These are phyloP conservation scores for Amanita subjunquillea DNA, from an alignment of 768 basidiomycete species.

Conservation along the genomic window DNA sequence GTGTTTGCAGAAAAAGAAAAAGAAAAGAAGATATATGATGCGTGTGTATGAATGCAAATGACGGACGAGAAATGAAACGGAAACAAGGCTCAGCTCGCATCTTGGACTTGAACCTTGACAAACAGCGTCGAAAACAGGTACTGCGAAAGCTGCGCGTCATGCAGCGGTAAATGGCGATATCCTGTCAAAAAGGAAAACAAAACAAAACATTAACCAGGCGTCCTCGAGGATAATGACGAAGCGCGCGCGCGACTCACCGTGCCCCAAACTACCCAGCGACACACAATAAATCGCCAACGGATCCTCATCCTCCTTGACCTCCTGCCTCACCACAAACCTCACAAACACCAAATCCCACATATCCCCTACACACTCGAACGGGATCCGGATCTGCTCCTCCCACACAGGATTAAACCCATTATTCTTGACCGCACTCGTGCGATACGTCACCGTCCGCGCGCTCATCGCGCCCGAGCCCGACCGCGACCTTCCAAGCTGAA, in stretches of 20 bases:
- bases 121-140: conserved; percentile 92
- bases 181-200: conserved; percentile 29
- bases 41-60: no score
- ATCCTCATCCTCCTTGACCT: conserved; percentile 42
- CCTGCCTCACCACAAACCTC: conserved; percentile 63
- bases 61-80: no score
- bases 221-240: conserved; percentile 2
- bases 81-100: not conserved
- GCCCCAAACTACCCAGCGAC: conserved; percentile 63
- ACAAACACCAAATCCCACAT: conserved; percentile 87
- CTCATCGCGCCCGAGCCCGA: conserved; percentile 20
- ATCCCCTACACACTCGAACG: conserved; percentile 67
- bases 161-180: conserved; percentile 88
- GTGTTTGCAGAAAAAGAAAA: no score
- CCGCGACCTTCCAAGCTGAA: not conserved
- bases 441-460: conserved; percentile 25
- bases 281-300: conserved; percentile 71
- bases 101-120: conserved; percentile 24
- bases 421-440: conserved; percentile 67
- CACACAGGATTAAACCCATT: conserved; percentile 94
- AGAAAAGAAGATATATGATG: no score
- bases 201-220: not conserved
- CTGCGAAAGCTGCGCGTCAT: conserved; percentile 81
- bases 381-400: conserved; percentile 61
- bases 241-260: conserved; percentile 34